A percentile compares a stretch with the other conserved stretches of the same genome.
These are phyloP conservation scores for Fusarium ramigenum DNA, from an alignment of 2,329 filamentous ascomycete genomes.

Conservation along the genomic window DNA sequence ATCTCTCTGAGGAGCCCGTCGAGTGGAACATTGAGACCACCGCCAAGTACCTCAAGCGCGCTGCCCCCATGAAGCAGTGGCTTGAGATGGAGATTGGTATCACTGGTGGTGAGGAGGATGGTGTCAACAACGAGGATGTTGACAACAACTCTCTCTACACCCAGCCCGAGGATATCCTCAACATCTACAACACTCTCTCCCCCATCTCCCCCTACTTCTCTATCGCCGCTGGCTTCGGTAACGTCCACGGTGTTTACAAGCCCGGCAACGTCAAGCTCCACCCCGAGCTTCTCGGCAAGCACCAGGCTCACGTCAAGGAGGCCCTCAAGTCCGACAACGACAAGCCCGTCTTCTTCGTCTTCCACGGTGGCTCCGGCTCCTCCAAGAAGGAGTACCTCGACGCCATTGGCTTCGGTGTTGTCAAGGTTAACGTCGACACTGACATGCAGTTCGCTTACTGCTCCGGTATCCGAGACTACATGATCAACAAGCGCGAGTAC, in stretches of 20 bases:
- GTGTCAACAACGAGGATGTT: conserved; percentile 97
- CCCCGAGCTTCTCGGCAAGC: conserved; percentile 95
- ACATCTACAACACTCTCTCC: conserved; percentile 86
- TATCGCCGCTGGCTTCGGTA: conserved; percentile 97
- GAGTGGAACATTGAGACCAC: conserved; percentile 93
- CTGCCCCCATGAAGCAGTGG: conserved; percentile 97
- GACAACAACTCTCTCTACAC: conserved; percentile 98
- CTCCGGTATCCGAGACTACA: conserved; percentile 91
- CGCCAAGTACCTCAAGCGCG: conserved; percentile 91
- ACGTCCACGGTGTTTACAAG: conserved; percentile 99
- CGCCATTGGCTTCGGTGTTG: conserved; percentile 91
- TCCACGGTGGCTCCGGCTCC: conserved; percentile 97
- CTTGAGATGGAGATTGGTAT: conserved; percentile 93
- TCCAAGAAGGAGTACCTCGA: conserved; percentile 89
- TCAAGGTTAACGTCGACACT: conserved; percentile 99
- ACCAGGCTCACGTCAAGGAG: conserved; percentile 91
- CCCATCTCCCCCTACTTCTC: conserved; percentile 96
- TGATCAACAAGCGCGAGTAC: conserved; percentile 96
- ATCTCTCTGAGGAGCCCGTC: conserved; percentile 90
- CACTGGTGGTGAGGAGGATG: conserved; percentile 97
- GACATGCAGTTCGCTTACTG: conserved; percentile 97
- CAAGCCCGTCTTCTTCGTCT: conserved; percentile 99
- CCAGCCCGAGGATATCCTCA: conserved; percentile 94
- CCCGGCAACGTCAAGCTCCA: conserved; percentile 96
- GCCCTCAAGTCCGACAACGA: conserved; percentile 75